Evolutionary conservation across 2,329 filamentous ascomycete genomes (phyloP), one percentile per base, ranked within the genome.

Genomic region (Lasiodiplodia hormozganensis): DNA sequence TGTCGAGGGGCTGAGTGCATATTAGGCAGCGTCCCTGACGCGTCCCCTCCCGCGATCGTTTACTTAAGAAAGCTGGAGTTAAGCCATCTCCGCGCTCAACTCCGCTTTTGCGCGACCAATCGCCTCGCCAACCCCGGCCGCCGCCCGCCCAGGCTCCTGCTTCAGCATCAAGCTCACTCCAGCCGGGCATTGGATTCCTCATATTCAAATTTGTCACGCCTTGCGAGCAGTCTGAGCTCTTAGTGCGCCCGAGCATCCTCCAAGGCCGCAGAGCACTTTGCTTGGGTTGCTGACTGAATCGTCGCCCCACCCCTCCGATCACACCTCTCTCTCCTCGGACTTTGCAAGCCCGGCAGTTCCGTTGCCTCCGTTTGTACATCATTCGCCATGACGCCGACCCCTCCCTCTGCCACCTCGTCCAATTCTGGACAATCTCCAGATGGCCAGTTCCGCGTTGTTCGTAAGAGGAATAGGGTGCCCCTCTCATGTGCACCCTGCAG

Each of bases 401-500:
- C 65, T 23, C 54, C 65, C 11, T 67, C 92, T 36, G 92, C 91
- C 66, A 90, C 89, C 43, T 92, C 92, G 10, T 96, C 93, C 18
- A 89, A 84, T 72, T 89, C 89, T 69, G 88, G 91, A 71, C 90
- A 92, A 71, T 97, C 94, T 54, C 93, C 94, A 40, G 93, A 97
- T 78, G 89, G 92, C 65, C 91, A 95, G 72, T 97, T 92, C 76
- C 89, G 93, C 74, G 90, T 97, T 62, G 92, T 97, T 69, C 90
- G 95, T 72, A 97, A 96, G 83, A 89, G 95, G 78, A 97, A 98
- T 76, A 87, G 95, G 69, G 90, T 97, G 18, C 95, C 95, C 57
- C 85, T 98, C 62, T 97, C 94, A 75, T 98, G 95, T 79, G 92
- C 90, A 72, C 93, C 94, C 38, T 98, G 95, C 80, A 88, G 95